Base-by-base conservation (phyloP, 2,329 filamentous ascomycete genomes). In the Nannizziopsis arthrosporioides region DNA sequence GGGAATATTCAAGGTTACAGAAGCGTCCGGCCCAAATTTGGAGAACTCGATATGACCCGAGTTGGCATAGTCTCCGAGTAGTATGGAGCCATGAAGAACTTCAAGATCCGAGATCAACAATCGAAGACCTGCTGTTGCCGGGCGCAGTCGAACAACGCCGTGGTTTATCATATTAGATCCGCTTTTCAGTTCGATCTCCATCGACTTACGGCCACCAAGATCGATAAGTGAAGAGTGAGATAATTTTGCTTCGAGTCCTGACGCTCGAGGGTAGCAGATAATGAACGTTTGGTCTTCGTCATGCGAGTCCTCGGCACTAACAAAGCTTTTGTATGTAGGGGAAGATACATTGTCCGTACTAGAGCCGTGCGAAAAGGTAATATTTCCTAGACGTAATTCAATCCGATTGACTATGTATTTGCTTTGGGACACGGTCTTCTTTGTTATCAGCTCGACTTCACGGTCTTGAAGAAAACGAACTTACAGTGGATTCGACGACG, bases 371-470 rank as follows among this genome's bases (percentile, higher is more conserved):
- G 59, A 53, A 51, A 71, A 70, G 14, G 64, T 44, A 30, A 71
- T 59, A 42, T 69, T 70, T 9, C 62, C 62, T 19, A 61, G 56
- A 31, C 60, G 62, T 18, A 95, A 64, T 11, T 78, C 73, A 34
- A 94, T 71, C 54, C 81, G 80, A 56, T 88, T 84, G 39, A 92
- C 76, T 50, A 80, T 76, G 58, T 87, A 95, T 19, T 76, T 76
- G 1, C 88, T 88, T 17, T 82, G 64, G 6, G 79, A 57, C 39
- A 62, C 68, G 22, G 62, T 65, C 59, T 64, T 37, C 41, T n/a
- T 31, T 36, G 14, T 32, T 14, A 14, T 48, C 51, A 51, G 50
- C 17, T 19, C 5, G 8, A 22, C 11, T 15, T 38, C 11, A 22
- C 27, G n/a, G 8, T 22, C 11, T 5, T 37, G 11, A 39, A 2